Percentiles rank a stretch among this genome's conserved stretches.
phyloP scores from a whole-genome alignment of 495 filamentous ascomycete genomes.

The Jackrogersella minutella region DNA sequence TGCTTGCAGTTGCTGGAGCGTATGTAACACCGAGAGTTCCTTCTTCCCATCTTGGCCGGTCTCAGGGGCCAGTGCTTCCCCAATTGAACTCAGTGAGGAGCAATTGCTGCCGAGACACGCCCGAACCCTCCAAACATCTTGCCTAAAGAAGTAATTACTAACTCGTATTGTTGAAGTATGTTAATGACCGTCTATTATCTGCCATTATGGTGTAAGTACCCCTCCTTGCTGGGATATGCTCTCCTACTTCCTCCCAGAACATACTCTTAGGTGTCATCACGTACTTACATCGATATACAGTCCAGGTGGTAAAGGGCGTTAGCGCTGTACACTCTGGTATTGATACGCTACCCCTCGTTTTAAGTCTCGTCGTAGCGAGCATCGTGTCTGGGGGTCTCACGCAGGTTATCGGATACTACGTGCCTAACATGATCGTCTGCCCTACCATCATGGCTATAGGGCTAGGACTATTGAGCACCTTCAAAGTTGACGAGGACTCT shows the following conservation, averaged over 20 bases:
- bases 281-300: constrained; percentile 64
- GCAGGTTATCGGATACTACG: constrained; percentile 70
- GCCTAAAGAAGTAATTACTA: too few relatives aligned
- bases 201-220: constrained; percentile 76
- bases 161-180: too few relatives aligned
- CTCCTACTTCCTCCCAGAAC: constrained; percentile 12
- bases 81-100: too few relatives aligned
- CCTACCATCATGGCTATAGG: constrained; percentile 69
- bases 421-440: constrained; percentile 67
- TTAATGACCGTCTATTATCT: constrained; percentile 73
- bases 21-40: too few relatives aligned
- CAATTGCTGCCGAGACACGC: too few relatives aligned
- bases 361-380: constrained; percentile 58
- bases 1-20: constrained; percentile 65
- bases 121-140: too few relatives aligned
- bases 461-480: constrained; percentile 72
- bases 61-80: too few relatives aligned
- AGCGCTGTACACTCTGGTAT: constrained; percentile 66
- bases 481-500: constrained; percentile 60
- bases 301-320: constrained; percentile 73
- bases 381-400: constrained; percentile 62
- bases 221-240: constrained; percentile 6
- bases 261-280: constrained; percentile 44
- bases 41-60: too few relatives aligned
- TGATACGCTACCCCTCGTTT: constrained; percentile 66